Conservation (phyloP, 2,329 filamentous ascomycete genomes). For the Aspergillus intermedius region DNA sequence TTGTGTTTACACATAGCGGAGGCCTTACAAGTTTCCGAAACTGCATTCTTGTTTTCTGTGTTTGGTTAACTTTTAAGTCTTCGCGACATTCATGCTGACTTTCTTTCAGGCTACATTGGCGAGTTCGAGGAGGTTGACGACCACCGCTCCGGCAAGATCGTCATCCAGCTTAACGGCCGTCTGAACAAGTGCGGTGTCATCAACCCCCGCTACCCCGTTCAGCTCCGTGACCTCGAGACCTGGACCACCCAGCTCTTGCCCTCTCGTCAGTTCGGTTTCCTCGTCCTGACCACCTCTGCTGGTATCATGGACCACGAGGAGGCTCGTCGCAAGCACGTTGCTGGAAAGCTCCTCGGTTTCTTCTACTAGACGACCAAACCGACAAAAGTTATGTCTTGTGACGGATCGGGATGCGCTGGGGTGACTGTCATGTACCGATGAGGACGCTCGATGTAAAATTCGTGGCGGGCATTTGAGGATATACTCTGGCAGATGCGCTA, state of each 20-base stretch:
- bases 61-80: constrained; percentile 86
- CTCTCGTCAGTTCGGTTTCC: constrained; percentile 99
- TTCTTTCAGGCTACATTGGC: constrained; percentile 79
- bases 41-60: constrained; percentile 47
- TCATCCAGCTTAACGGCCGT: constrained; percentile 98
- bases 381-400: constrained; percentile 19
- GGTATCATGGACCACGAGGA: constrained; percentile 99
- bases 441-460: constrained; percentile 16
- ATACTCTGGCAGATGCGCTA: constrained; percentile 18
- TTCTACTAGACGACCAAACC: constrained; percentile 68
- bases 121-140: constrained; percentile 99
- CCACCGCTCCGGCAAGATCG: constrained; percentile 99
- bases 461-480: constrained; percentile 19
- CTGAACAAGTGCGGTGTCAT: constrained; percentile 99
- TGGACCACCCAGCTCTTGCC: constrained; percentile 99
- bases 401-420: constrained; percentile 16
- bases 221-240: constrained; percentile 96
- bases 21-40: constrained; percentile 96
- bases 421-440: constrained; percentile 11
- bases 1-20: constrained; percentile 51
- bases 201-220: constrained; percentile 98
- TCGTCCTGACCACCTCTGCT: constrained; percentile 97
- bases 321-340: constrained; percentile 96
- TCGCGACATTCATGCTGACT: constrained; percentile 70
- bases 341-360: constrained; percentile 99